Evolutionary conservation across 2,329 filamentous ascomycete species (phyloP).

Genomic region (Monilinia fructigena): DNA sequence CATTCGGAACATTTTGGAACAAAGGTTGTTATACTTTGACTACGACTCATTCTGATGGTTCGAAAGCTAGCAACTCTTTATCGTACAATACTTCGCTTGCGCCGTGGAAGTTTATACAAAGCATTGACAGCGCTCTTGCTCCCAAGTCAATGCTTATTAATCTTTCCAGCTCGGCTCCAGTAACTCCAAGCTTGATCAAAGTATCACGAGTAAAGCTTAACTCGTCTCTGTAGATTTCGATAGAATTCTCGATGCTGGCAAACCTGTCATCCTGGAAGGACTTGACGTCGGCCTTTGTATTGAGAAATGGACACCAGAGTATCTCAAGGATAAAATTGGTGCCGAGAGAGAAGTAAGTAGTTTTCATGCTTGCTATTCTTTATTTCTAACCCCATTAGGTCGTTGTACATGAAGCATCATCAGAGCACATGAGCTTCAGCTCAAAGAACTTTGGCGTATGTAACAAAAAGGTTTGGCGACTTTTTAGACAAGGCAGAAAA

Average conservation of each 20-base stretch:
- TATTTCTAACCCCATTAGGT: conserved; percentile 49
- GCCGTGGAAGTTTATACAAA: conserved; percentile 33
- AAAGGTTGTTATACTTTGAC: conserved; percentile 45
- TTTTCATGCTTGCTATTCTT: conserved; percentile 9
- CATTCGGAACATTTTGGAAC: conserved; percentile 86
- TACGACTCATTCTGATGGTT: background rate
- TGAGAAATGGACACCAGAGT: conserved; percentile 64
- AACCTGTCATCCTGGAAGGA: conserved; percentile 64
- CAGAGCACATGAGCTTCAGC: conserved; percentile 73
- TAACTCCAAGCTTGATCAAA: conserved; percentile 21
- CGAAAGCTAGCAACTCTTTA: background rate
- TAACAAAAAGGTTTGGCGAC: conserved; percentile 62
- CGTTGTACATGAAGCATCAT: conserved; percentile 68
- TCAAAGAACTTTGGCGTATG: conserved; percentile 78
- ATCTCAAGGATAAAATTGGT: conserved; percentile 64
- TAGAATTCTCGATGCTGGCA: conserved; percentile 54
- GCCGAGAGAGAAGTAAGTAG: conserved; percentile 55
- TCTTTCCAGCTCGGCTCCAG: background rate
- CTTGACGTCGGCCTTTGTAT: conserved; percentile 67
- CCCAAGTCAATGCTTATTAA: conserved; percentile 2
- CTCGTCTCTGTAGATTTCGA: conserved; percentile 57
- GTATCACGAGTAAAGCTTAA: conserved; percentile 55
- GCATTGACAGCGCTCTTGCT: conserved; percentile 23
- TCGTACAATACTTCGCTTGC: background rate
- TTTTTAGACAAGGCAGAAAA: conserved; percentile 62